Conservation (phyloP, 306 rosid genomes). For the Acacia crassicarpa region DNA sequence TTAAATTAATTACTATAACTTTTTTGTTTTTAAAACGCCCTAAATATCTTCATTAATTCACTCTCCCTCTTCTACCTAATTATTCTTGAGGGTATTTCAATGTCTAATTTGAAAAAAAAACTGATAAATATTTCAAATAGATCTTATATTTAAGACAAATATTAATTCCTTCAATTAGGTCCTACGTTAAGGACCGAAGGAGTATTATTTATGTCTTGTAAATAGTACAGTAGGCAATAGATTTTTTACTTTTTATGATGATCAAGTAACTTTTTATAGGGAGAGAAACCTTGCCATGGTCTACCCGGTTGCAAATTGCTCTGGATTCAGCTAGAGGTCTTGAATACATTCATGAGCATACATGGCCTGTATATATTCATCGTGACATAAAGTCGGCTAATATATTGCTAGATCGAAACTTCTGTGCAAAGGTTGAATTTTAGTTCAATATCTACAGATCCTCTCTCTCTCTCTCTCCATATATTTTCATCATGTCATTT, state of each 20-base stretch:
- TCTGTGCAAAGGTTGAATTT: constrained; percentile 72
- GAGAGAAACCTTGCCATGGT: constrained; percentile 78
- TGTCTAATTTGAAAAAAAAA: too few species aligned
- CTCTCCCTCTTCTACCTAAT: too few species aligned
- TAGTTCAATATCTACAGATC: not conserved
- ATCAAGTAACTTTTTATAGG: constrained; percentile 40
- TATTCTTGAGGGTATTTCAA: too few species aligned
- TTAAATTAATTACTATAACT: too few species aligned
- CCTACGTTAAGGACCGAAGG: too few species aligned
- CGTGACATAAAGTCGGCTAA: constrained; percentile 96
- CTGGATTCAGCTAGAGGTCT: constrained; percentile 49
- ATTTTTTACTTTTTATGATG: not conserved
- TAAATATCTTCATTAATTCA: too few species aligned
- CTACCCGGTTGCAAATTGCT: constrained; percentile 87
- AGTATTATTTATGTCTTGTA: not conserved
- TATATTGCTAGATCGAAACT: constrained; percentile 83
- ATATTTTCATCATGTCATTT: not conserved
- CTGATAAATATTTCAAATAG: too few species aligned
- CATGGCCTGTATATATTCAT: constrained; percentile 92
- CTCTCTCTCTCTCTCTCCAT: too few species aligned
- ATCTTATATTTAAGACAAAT: too few species aligned
- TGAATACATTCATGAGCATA: constrained; percentile 96
- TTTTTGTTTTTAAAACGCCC: too few species aligned
- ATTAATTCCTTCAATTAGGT: too few species aligned
- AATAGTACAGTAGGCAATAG: not conserved